Evolutionary conservation across 2,329 filamentous ascomycete species (phyloP), one percentile per base, ranked within the genome.

Genomic region (Trichoderma koningii): DNA sequence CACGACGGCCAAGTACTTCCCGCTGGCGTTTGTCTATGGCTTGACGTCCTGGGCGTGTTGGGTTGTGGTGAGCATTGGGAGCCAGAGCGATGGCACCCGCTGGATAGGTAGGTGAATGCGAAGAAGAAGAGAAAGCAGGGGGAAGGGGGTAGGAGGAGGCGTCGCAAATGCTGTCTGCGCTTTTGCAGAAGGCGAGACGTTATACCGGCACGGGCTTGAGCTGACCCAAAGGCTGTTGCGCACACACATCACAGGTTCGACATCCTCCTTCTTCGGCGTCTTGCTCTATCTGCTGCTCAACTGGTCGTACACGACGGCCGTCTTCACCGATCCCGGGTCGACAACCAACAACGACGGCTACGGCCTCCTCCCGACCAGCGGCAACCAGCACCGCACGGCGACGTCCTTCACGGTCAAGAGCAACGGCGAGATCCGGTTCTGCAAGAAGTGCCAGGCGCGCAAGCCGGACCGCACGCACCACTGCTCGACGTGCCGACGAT

Each of bases 391-490:
- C 68, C 83, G 71, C 69, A 76, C 69, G 57, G 84, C 88, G 64
- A 89, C 90, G 9, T 90, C 90, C 44, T 90, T 97, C 73, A 98
- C 94, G 1, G 95, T 97, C 73, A 99, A 95, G 78, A 89, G 92
- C 65, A 93, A 91, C 48, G 95, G 95, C 71, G 90, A 91, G 72
- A 80, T 90, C 60, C 87, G 95, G 63, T 98, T 90, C 81, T 99
- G 95, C 84, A 98, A 98, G 80, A 99, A 99, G 80, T 99, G 95
- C 77, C 91, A 96, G 79, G 89, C 89, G 60, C 87, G 91, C 68
- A 99, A 99, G 80, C 95, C 95, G 48, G 95, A 99, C 79, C 91
- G 95, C 67, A 88, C 94, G 38, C 95, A 99, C 77, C 95, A 99
- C 81, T 99, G 95, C 83, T 96, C 92, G 12, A 96, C 93, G 4